Evolutionary conservation across 2,329 filamentous ascomycete genomes (phyloP).

Genomic region (Trichoderma afroharzianum): DNA sequence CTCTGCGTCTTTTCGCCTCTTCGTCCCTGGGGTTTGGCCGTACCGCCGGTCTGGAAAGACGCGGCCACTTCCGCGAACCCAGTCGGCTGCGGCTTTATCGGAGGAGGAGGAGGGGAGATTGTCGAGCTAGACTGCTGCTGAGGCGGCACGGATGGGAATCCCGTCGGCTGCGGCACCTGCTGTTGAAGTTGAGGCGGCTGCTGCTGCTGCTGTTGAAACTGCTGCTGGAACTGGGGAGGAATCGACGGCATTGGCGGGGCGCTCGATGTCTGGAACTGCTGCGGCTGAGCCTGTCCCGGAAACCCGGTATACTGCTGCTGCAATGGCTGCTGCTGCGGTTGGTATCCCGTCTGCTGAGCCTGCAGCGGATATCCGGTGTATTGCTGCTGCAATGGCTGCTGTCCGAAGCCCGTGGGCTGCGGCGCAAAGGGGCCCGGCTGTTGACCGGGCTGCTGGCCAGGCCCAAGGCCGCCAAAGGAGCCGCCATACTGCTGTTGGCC

Average conservation of each 20-base stretch:
- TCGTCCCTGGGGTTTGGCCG: conserved; percentile 43
- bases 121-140: conserved; percentile 49
- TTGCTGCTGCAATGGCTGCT: conserved; percentile 52
- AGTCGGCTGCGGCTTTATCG: conserved; percentile 63
- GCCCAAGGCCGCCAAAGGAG: conserved; percentile 41
- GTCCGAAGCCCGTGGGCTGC: conserved; percentile 59
- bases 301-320: conserved; percentile 69
- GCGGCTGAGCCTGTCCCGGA: conserved; percentile 46
- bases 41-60: conserved; percentile 56
- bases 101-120: conserved; percentile 52
- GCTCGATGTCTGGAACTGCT: conserved; percentile 56
- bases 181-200: conserved; percentile 40
- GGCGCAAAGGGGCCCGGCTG: conserved; percentile 54
- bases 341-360: conserved; percentile 44
- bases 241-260: conserved; percentile 59
- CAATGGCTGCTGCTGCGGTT: conserved; percentile 54
- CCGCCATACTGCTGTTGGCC: conserved; percentile 51
- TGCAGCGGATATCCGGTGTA: conserved; percentile 60
- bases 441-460: conserved; percentile 43
- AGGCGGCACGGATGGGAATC: conserved; percentile 40
- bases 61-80: conserved; percentile 65
- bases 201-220: conserved; percentile 52
- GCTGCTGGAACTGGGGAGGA: conserved; percentile 57
- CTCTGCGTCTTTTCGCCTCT: conserved; percentile 52
- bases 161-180: conserved; percentile 41